These are phyloP conservation scores for Flagelloscypha sp. DNA, from an alignment of 768 basidiomycete species.

Conservation along the genomic window DNA sequence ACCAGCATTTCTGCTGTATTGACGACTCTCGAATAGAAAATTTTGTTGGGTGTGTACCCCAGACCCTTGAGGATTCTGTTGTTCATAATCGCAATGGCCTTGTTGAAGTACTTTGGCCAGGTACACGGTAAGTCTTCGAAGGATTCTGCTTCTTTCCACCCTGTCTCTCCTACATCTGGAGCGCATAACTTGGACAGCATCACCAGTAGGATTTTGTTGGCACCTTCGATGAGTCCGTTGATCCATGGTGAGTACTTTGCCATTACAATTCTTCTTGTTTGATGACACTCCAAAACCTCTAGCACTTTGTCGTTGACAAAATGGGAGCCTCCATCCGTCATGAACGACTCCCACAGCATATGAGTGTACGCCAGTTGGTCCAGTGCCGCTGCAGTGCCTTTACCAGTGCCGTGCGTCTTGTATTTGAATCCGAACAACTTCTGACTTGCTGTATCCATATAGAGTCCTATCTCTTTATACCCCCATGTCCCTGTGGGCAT, in stretches of 20 bases:
- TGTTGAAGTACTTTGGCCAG: conserved; percentile 26
- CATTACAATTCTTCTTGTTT: conserved; percentile 12
- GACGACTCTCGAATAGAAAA: conserved; percentile 20
- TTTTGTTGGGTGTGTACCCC: conserved; percentile 22
- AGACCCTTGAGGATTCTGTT: too few relatives aligned
- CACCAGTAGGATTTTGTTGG: conserved; percentile 23
- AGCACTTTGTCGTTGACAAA: conserved; percentile 26
- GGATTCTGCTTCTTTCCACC: conserved; percentile 8
- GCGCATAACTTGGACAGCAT: conserved; percentile 22
- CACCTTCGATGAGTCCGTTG: conserved; percentile 26
- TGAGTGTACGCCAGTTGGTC: conserved; percentile 16
- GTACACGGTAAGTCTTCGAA: conserved; percentile 14
- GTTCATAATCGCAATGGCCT: conserved; percentile 16
- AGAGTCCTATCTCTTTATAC: conserved; percentile 19
- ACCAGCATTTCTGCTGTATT: conserved; percentile 17
- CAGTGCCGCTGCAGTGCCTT: conserved; percentile 17
- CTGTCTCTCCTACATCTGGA: conserved; percentile 22
- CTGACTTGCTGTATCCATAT: conserved; percentile 23
- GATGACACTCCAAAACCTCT: conserved; percentile 15
- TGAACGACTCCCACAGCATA: conserved; percentile 20
- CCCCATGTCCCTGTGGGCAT: conserved; percentile 25
- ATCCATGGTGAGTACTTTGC: conserved; percentile 34
- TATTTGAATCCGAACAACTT: conserved; percentile 22
- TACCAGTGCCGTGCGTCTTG: conserved; percentile 19
- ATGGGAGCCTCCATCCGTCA: conserved; percentile 28